These are phyloP conservation scores for Crithidia acanthocephali DNA, from an alignment of 208 protist species.

Conservation along the genomic window DNA sequence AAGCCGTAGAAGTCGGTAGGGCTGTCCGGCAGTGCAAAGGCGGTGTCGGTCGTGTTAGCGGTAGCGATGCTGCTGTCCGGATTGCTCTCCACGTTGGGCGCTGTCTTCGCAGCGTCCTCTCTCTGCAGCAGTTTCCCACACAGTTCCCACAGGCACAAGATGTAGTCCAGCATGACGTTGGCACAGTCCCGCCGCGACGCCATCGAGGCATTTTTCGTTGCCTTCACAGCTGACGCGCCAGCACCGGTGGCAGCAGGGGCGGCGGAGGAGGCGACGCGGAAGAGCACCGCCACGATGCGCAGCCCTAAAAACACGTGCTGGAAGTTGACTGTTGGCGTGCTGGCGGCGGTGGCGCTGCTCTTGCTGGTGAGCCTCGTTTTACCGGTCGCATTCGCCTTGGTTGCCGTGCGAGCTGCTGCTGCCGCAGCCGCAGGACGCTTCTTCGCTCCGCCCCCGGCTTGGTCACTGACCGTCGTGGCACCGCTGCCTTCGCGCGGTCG, in stretches of 20 bases:
- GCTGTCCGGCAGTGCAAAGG: slow-evolving; percentile 34
- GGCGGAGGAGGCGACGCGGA: slow-evolving; percentile 1
- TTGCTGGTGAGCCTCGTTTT: too few species aligned
- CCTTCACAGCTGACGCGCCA: slow-evolving; percentile 3
- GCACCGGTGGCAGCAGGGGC: neutral
- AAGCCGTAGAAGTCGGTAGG: slow-evolving; percentile 55
- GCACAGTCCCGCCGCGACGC: slow-evolving; percentile 44
- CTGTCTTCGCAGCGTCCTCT: neutral
- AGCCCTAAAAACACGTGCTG: slow-evolving; percentile 33
- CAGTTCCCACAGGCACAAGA: slow-evolving; percentile 64
- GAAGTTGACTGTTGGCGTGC: slow-evolving; percentile 11
- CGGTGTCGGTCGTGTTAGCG: neutral
- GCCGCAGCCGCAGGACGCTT: too few species aligned
- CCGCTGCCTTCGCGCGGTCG: neutral
- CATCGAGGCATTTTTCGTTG: slow-evolving; percentile 9
- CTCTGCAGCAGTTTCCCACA: slow-evolving; percentile 18
- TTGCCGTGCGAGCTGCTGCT: too few species aligned
- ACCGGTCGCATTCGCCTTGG: too few species aligned
- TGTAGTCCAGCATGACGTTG: slow-evolving; percentile 68
- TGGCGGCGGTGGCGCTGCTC: neutral
- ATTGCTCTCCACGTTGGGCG: neutral
- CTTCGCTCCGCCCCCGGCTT: neutral
- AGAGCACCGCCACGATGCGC: slow-evolving; percentile 34
- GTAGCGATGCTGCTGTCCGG: neutral
- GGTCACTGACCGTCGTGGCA: neutral